phyloP scores from a whole-genome alignment of 768 basidiomycete genomes.

The Phylloporus sp. region DNA sequence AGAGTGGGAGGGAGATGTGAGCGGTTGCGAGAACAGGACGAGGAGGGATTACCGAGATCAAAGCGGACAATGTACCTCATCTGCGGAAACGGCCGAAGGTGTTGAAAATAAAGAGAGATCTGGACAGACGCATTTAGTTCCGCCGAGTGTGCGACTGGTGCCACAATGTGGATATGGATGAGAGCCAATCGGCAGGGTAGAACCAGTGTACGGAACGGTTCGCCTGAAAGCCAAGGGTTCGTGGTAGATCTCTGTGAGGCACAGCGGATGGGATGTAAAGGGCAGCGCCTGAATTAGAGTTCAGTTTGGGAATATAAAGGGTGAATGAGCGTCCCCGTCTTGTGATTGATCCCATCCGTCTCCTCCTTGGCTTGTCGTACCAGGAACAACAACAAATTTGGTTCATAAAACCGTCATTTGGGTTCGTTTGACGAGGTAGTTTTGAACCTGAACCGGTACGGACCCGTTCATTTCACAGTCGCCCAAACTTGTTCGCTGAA shows the following conservation, averaged over 20 bases:
- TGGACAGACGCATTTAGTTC: conserved; percentile 31
- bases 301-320: conserved; percentile 31
- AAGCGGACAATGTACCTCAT: conserved; percentile 32
- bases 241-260: conserved; percentile 26
- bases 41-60: conserved; percentile 14
- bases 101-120: conserved; percentile 40
- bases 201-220: conserved; percentile 44
- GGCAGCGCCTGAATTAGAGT: conserved; percentile 24
- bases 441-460: conserved; percentile 23
- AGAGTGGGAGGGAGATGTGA: conserved; percentile 15
- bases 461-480: conserved; percentile 22
- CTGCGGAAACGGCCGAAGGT: conserved; percentile 28
- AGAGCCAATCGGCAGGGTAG: conserved; percentile 47
- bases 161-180: conserved; percentile 38
- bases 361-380: no score
- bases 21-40: conserved; percentile 17
- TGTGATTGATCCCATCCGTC: conserved; percentile 1
- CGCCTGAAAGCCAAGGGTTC: conserved; percentile 30
- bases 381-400: no score
- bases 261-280: conserved; percentile 8
- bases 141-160: conserved; percentile 33
- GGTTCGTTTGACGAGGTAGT: no score
- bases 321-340: conserved; percentile 15
- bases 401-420: no score
- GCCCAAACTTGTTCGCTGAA: conserved; percentile 36